A percentile compares a stretch with the other conserved stretches of the same genome.
Conservation (phyloP, 2,329 filamentous ascomycete species). For the Penicillium olsonii region DNA sequence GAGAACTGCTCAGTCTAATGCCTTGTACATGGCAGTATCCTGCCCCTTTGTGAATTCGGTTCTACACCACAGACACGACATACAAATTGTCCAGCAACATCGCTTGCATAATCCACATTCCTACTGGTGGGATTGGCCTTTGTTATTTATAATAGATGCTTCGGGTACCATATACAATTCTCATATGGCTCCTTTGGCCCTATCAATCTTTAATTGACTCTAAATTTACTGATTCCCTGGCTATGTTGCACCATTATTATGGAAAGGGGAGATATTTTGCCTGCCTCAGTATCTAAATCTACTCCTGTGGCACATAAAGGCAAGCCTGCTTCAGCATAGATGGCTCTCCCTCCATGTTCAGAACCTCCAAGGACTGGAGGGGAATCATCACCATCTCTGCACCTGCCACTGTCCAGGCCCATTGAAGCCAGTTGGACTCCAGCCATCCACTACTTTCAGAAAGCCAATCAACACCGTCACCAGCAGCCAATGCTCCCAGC, state of each 20-base stretch:
- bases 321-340: constrained; percentile 34
- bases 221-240: too few species aligned
- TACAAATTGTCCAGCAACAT: background rate
- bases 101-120: background rate
- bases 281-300: constrained; percentile 4
- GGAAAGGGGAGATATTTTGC: too few species aligned
- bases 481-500: constrained; percentile 8
- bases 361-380: constrained; percentile 35
- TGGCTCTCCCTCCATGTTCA: constrained; percentile 24
- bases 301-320: constrained; percentile 39
- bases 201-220: too few species aligned
- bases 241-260: too few species aligned
- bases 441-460: constrained; percentile 37
- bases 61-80: too few species aligned
- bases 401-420: constrained; percentile 45
- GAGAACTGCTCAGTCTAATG: too few species aligned
- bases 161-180: background rate
- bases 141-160: background rate
- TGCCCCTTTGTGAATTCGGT: too few species aligned
- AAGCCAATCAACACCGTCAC: constrained; percentile 21
- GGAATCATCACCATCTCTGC: constrained; percentile 41
- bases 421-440: constrained; percentile 41
- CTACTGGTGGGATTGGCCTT: background rate
- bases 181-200: too few species aligned
- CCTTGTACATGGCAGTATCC: too few species aligned